phyloP scores from a whole-genome alignment of 75 land plant species.

The Chamaecyparis obtusa region DNA sequence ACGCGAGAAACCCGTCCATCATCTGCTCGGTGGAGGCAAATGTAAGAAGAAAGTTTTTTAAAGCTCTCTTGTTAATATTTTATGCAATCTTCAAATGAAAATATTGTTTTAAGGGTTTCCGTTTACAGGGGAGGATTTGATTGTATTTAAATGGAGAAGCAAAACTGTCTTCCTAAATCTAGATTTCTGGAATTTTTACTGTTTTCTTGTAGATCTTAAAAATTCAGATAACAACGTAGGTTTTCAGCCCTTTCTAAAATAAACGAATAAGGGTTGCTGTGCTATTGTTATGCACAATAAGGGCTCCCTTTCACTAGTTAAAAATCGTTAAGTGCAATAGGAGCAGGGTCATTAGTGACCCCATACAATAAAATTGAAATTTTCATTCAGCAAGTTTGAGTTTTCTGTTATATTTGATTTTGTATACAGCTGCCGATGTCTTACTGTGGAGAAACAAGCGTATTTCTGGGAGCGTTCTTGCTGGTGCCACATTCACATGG shows the following conservation, averaged over 20 bases:
- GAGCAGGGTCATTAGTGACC: background rate
- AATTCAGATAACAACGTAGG: no score
- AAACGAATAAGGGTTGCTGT: background rate
- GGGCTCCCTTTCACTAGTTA: background rate
- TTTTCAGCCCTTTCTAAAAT: background rate
- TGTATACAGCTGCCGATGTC: slow-evolving; percentile 78
- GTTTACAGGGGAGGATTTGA: background rate
- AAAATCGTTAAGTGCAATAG: background rate
- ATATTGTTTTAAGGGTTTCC: background rate
- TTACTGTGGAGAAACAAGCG: slow-evolving; percentile 82
- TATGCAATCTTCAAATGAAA: no score
- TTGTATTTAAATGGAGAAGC: background rate
- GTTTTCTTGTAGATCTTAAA: background rate
- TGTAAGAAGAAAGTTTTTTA: slow-evolving; percentile 22
- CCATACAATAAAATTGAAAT: background rate
- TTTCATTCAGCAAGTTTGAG: background rate
- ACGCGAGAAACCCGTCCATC: slow-evolving; percentile 68
- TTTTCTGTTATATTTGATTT: slow-evolving; percentile 1
- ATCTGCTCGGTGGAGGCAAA: slow-evolving; percentile 82
- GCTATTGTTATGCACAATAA: background rate
- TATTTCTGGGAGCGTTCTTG: slow-evolving; percentile 59
- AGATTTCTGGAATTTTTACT: background rate
- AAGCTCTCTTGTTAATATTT: background rate
- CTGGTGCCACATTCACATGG: slow-evolving; percentile 61
- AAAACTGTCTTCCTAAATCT: background rate